Conservation (phyloP, 2,329 filamentous ascomycete species). For the Cryoendolithus antarcticus region DNA sequence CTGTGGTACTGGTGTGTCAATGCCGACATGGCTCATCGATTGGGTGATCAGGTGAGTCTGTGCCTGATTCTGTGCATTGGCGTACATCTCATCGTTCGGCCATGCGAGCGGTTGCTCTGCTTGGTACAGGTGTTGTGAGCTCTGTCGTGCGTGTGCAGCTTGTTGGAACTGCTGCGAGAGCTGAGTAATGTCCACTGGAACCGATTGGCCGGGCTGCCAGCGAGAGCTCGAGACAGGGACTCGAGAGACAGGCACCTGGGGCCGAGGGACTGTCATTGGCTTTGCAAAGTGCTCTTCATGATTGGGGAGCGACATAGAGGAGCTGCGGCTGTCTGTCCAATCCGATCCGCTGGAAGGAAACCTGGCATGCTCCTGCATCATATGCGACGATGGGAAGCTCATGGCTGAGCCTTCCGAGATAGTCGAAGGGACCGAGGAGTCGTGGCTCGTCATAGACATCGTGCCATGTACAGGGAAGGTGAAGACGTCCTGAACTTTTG, state of each 20-base stretch:
- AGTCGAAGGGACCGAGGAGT: slow-evolving; percentile 17
- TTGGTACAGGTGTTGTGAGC: slow-evolving; percentile 9
- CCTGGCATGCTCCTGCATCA: slow-evolving; percentile 12
- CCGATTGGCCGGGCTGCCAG: slow-evolving; percentile 26
- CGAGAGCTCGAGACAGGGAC: slow-evolving; percentile 10
- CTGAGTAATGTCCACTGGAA: slow-evolving; percentile 22
- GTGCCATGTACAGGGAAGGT: slow-evolving; percentile 10
- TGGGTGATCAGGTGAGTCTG: slow-evolving; percentile 22
- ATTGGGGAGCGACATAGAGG: slow-evolving; percentile 13
- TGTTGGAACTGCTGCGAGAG: slow-evolving; percentile 24
- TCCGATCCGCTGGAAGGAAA: slow-evolving; percentile 18
- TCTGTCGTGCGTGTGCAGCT: slow-evolving; percentile 11
- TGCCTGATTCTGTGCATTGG: slow-evolving; percentile 15
- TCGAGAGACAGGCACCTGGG: slow-evolving; percentile 5
- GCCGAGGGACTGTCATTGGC: slow-evolving; percentile 6
- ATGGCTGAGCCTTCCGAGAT: slow-evolving; percentile 14
- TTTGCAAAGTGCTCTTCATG: slow-evolving; percentile 1
- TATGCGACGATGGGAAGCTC: slow-evolving; percentile 12
- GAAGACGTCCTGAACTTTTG: slow-evolving; percentile 12
- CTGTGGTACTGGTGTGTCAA: slow-evolving; percentile 20
- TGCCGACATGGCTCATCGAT: slow-evolving; percentile 23
- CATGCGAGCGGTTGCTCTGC: slow-evolving; percentile 22
- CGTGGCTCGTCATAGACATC: slow-evolving; percentile 16
- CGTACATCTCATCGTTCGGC: slow-evolving; percentile 20
- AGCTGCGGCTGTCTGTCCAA: slow-evolving; percentile 21